Conservation (phyloP, 306 rosid genomes). For the Castanea crenata region DNA sequence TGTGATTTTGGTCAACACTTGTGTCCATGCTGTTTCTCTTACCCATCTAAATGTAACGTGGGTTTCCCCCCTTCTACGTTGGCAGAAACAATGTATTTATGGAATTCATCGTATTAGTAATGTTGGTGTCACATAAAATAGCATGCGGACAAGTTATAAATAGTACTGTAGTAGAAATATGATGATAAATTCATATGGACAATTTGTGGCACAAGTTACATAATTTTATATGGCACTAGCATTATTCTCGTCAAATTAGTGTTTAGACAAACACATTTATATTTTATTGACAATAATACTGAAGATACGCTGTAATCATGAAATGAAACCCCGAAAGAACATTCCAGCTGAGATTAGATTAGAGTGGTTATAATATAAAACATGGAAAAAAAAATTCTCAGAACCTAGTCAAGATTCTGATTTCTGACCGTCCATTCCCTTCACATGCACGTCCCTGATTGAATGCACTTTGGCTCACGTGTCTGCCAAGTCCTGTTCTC, state of each 20-base stretch:
- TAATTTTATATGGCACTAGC: too few species aligned
- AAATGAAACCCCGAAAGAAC: slow-evolving; percentile 28
- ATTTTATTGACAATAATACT: neutral
- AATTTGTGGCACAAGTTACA: fast-evolving
- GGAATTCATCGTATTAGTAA: neutral
- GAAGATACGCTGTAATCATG: neutral
- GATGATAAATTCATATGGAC: fast-evolving
- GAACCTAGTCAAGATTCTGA: slow-evolving; percentile 37
- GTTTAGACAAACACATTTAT: neutral
- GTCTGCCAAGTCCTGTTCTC: slow-evolving; percentile 40
- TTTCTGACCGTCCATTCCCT: slow-evolving; percentile 24
- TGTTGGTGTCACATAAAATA: too few species aligned
- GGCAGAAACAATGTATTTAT: neutral
- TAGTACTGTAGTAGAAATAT: too few species aligned
- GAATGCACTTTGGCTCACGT: slow-evolving; percentile 48
- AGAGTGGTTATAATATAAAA: neutral
- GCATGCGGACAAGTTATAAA: fast-evolving
- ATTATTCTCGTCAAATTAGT: too few species aligned
- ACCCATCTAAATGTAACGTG: neutral
- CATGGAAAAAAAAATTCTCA: slow-evolving; percentile 14
- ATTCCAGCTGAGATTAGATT: slow-evolving; percentile 42
- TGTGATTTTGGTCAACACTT: neutral
- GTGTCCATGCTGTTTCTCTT: neutral
- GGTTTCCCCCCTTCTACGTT: neutral
- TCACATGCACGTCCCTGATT: slow-evolving; percentile 63